Conservation (phyloP, 2,329 filamentous ascomycete genomes). For the Alternaria sp. region DNA sequence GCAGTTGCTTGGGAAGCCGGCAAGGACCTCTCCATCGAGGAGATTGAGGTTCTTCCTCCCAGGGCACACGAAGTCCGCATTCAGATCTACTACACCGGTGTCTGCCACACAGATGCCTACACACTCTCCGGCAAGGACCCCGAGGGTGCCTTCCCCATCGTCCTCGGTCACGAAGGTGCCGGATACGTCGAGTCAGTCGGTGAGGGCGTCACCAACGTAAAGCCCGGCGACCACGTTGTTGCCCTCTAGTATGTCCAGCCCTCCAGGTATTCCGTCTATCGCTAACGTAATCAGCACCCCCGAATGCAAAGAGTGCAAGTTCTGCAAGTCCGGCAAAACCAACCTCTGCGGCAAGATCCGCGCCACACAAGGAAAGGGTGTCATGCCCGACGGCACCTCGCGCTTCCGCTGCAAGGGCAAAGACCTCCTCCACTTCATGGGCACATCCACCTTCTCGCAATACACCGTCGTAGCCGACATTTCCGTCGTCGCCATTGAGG, state of each 20-base stretch:
- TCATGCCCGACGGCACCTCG: slow-evolving; percentile 96
- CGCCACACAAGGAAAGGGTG: slow-evolving; percentile 90
- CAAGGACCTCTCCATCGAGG: slow-evolving; percentile 86
- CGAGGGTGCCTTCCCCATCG: slow-evolving; percentile 66
- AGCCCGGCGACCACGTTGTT: slow-evolving; percentile 85
- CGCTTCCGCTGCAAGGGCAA: slow-evolving; percentile 95
- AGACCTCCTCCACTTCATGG: slow-evolving; percentile 98
- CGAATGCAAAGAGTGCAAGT: slow-evolving; percentile 98
- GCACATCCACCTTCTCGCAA: slow-evolving; percentile 97
- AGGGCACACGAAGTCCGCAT: slow-evolving; percentile 95
- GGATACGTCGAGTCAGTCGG: slow-evolving; percentile 66
- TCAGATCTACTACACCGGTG: slow-evolving; percentile 95
- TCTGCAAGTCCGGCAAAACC: slow-evolving; percentile 99
- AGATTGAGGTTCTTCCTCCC: slow-evolving; percentile 88
- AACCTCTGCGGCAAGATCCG: slow-evolving; percentile 99
- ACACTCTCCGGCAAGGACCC: slow-evolving; percentile 80
- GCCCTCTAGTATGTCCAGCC: slow-evolving; percentile 47
- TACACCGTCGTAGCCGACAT: slow-evolving; percentile 99
- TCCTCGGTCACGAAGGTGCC: slow-evolving; percentile 52
- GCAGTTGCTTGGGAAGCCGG: slow-evolving; percentile 97
- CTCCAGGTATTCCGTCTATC: not conserved
- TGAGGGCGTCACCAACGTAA: slow-evolving; percentile 93
- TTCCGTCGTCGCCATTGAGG: slow-evolving; percentile 91
- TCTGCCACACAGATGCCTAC: slow-evolving; percentile 89
- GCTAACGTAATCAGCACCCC: slow-evolving; percentile 71